These are phyloP conservation scores for Pseudotsuga menziesii DNA, from an alignment of 75 land plant genomes.

Conservation along the genomic window DNA sequence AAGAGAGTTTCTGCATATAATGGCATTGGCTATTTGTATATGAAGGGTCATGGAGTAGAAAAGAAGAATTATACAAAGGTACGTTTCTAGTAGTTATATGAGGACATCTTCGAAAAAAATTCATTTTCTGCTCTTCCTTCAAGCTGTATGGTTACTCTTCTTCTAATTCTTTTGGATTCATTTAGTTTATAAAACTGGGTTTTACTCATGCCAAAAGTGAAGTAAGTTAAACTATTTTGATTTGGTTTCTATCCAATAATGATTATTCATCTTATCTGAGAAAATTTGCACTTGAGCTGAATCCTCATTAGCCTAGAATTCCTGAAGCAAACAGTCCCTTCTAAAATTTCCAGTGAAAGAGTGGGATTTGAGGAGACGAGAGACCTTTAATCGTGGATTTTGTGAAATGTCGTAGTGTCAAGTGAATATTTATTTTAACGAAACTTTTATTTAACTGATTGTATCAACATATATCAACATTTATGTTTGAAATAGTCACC, in stretches of 20 bases:
- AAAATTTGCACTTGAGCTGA: background rate
- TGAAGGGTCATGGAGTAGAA: constrained; percentile 92
- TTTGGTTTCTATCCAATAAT: background rate
- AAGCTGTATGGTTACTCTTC: too few species aligned
- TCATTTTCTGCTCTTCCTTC: background rate
- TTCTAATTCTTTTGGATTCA: background rate
- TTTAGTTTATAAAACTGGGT: background rate
- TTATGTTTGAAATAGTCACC: too few species aligned
- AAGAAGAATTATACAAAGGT: constrained; percentile 86
- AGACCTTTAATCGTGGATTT: background rate
- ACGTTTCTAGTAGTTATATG: background rate
- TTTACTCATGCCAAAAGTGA: background rate
- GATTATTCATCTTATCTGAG: background rate
- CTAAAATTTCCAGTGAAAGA: background rate
- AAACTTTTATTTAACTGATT: too few species aligned
- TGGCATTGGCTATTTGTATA: constrained; percentile 93
- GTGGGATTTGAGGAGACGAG: background rate
- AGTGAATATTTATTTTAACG: too few species aligned
- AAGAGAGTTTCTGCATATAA: constrained; percentile 80
- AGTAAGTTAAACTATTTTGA: background rate
- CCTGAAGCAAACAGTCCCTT: background rate
- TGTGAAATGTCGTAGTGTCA: too few species aligned
- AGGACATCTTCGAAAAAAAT: background rate
- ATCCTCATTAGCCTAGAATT: background rate
- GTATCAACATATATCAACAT: too few species aligned